A percentile compares a stretch with the other conserved stretches of the same genome.
Evolutionary conservation across 805 yeast genomes (phyloP).

Genomic region (Yamadazyma olivae): DNA sequence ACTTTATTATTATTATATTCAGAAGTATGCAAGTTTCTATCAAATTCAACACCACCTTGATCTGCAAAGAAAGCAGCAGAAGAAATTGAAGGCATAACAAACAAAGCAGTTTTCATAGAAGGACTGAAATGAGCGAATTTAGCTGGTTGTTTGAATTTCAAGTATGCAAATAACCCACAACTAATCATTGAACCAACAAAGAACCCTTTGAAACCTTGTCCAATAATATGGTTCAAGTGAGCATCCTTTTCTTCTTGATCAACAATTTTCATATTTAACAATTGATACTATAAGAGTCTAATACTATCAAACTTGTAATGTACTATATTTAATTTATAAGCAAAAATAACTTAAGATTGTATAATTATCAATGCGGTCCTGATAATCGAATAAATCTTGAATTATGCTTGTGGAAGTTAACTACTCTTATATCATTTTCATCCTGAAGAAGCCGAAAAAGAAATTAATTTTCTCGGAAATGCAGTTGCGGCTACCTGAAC

Average conservation of each 20-base stretch:
- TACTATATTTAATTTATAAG: too few species aligned
- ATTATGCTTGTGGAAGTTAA: too few species aligned
- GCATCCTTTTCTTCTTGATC: constrained; percentile 38
- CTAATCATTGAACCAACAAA: constrained; percentile 32
- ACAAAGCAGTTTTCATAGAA: constrained; percentile 34
- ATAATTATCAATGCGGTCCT: too few species aligned
- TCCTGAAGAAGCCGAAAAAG: too few species aligned
- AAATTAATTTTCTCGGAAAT: too few species aligned
- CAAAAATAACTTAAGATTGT: too few species aligned
- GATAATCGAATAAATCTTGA: too few species aligned
- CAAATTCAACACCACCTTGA: constrained; percentile 44
- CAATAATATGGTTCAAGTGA: constrained; percentile 30
- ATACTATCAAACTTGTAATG: background rate
- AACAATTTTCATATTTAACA: constrained; percentile 38
- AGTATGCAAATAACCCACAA: constrained; percentile 28
- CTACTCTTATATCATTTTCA: too few species aligned
- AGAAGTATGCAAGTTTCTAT: constrained; percentile 32
- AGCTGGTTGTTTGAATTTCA: constrained; percentile 31
- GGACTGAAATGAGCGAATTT: constrained; percentile 34
- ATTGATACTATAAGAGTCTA: too few species aligned
- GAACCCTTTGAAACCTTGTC: constrained; percentile 39
- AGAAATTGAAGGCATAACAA: constrained; percentile 39
- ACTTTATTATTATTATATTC: constrained; percentile 24
- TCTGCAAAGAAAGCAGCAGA: constrained; percentile 41
- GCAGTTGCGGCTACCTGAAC: too few species aligned